Conservation (phyloP, 1,284 basidiomycete species). For the Fistulinella cinereoalba region DNA sequence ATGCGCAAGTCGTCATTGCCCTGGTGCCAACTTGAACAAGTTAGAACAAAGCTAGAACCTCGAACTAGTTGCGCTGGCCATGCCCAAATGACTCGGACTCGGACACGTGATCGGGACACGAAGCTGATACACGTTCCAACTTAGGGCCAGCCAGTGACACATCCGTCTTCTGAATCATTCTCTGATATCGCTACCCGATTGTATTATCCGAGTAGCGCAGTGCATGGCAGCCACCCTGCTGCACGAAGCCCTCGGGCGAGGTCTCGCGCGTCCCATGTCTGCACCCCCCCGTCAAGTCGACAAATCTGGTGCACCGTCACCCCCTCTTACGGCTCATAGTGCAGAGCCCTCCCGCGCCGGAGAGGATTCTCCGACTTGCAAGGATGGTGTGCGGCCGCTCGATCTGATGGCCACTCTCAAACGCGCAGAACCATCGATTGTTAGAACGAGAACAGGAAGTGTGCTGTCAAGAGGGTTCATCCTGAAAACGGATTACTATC, state of each 20-base stretch:
- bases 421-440: constrained; percentile 67
- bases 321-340: neutral
- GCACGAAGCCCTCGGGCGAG: neutral
- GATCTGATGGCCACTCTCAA: constrained; percentile 63
- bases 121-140: neutral
- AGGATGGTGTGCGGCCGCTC: constrained; percentile 29
- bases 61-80: too few species aligned
- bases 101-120: neutral
- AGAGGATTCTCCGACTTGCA: constrained; percentile 3
- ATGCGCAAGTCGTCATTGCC: too few species aligned
- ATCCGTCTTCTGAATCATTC: too few species aligned
- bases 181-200: too few species aligned
- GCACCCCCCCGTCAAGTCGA: constrained; percentile 4
- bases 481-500: constrained; percentile 92
- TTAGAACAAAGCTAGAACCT: too few species aligned
- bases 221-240: too few species aligned
- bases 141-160: too few species aligned
- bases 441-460: constrained; percentile 85
- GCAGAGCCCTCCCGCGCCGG: too few species aligned
- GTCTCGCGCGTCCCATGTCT: constrained; percentile 10
- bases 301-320: constrained; percentile 9
- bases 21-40: too few species aligned
- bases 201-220: too few species aligned
- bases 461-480: constrained; percentile 90
- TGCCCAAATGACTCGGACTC: too few species aligned